Conservation (phyloP, 164 flowering plant genomes). For the Magnolia changhungtana region DNA sequence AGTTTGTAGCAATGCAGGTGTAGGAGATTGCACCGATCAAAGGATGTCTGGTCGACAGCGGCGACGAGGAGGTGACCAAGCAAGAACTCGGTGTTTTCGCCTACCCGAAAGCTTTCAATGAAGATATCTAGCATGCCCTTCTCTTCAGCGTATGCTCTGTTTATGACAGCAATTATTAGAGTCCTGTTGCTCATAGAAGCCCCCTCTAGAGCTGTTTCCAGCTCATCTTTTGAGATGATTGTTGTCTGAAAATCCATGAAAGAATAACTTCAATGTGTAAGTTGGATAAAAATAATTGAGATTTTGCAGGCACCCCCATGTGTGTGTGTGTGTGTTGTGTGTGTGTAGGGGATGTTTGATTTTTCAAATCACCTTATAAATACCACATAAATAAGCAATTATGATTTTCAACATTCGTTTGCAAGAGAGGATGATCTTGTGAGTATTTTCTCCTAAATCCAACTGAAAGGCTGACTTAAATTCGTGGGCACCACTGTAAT, state of each 20-base stretch:
- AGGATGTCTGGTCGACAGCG: constrained; percentile 53
- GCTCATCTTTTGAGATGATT: constrained; percentile 25
- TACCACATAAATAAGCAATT: too few relatives aligned
- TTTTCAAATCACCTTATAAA: too few relatives aligned
- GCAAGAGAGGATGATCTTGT: too few relatives aligned
- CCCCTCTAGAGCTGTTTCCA: constrained; percentile 31
- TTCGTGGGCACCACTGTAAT: too few relatives aligned
- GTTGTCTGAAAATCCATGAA: constrained; percentile 1
- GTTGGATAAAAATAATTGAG: not conserved
- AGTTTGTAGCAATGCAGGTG: constrained; percentile 56
- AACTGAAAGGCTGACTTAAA: too few relatives aligned
- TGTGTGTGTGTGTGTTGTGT: too few relatives aligned
- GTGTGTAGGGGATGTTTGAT: too few relatives aligned
- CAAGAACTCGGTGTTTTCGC: constrained; percentile 51
- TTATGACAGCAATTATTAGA: constrained; percentile 55
- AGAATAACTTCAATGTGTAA: not conserved
- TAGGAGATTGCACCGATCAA: constrained; percentile 50
- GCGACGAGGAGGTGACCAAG: constrained; percentile 53
- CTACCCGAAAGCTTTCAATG: constrained; percentile 61
- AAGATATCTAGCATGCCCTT: constrained; percentile 63
- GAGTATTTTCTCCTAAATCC: too few relatives aligned
- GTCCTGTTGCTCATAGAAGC: constrained; percentile 56
- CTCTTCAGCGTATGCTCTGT: constrained; percentile 59
- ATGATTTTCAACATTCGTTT: too few relatives aligned
- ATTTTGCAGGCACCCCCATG: not conserved